phyloP scores from a whole-genome alignment of 495 filamentous ascomycete species.

The Geopyxis carbonaria region DNA sequence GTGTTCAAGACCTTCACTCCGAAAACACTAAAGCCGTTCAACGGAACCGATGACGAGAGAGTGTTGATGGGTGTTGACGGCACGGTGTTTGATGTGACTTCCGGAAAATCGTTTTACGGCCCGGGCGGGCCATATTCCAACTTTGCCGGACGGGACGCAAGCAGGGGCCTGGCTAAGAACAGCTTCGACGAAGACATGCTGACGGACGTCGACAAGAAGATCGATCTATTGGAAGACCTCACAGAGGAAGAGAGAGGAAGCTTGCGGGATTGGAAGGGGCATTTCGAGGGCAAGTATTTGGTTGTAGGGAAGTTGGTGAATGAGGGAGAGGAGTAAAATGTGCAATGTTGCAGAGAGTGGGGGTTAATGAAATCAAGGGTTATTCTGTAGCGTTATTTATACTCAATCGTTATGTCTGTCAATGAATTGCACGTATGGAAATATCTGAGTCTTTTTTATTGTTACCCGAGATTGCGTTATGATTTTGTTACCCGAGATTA shows the following conservation, averaged over 20 bases:
- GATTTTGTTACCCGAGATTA: too few relatives aligned
- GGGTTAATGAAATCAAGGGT: too few relatives aligned
- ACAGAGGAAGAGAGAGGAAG: conserved; percentile 63
- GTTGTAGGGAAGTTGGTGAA: conserved; percentile 81
- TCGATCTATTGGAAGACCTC: conserved; percentile 66
- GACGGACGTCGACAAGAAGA: conserved; percentile 70
- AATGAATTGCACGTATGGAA: too few relatives aligned
- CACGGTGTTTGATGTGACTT: conserved; percentile 69
- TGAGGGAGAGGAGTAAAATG: too few relatives aligned
- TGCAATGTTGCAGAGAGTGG: too few relatives aligned
- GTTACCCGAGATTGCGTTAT: too few relatives aligned
- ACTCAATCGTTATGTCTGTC: too few relatives aligned
- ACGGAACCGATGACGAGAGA: conserved; percentile 53
- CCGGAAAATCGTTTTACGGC: conserved; percentile 81
- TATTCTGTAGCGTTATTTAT: too few relatives aligned
- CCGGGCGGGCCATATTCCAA: conserved; percentile 86
- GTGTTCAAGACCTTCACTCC: conserved; percentile 91
- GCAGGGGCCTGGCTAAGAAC: conserved; percentile 69
- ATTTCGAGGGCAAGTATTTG: conserved; percentile 85
- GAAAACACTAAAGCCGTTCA: conserved; percentile 67
- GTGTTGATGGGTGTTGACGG: conserved; percentile 78
- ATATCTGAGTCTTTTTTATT: too few relatives aligned
- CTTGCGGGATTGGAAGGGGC: conserved; percentile 75
- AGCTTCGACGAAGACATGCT: conserved; percentile 96
- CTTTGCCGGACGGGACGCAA: conserved; percentile 91